Conservation (phyloP, 257 asterid genomes). For the Solanum habrochaites region DNA sequence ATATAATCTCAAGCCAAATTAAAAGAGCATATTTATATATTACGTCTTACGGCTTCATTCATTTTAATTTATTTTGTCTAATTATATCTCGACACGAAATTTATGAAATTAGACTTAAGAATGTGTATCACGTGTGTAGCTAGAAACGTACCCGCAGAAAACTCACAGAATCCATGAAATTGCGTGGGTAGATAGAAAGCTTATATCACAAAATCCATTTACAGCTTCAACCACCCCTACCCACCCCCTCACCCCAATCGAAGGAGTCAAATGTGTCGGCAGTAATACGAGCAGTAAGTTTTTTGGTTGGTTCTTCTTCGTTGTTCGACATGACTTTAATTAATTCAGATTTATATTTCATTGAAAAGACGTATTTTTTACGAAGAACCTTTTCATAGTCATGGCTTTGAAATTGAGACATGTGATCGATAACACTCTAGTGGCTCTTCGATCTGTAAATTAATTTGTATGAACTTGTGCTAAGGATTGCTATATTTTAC, state of each 20-base stretch:
- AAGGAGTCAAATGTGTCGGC: neutral
- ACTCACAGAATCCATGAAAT: neutral
- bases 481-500: too few species aligned
- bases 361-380: accelerated
- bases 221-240: neutral
- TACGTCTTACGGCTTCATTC: too few species aligned
- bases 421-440: too few species aligned
- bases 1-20: accelerated
- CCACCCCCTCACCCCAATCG: neutral
- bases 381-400: too few species aligned
- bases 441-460: too few species aligned
- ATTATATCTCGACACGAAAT: accelerated
- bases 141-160: neutral
- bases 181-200: neutral
- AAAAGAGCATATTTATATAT: too few species aligned
- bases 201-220: neutral
- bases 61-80: neutral
- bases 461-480: too few species aligned
- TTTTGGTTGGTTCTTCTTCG: too few species aligned
- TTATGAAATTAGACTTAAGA: neutral
- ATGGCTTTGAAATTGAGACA: too few species aligned
- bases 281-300: neutral
- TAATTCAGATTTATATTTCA: too few species aligned
- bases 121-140: neutral
- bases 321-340: accelerated